Evolutionary conservation across 495 filamentous ascomycete genomes (phyloP).

Genomic region (Lineolata rhizophorae): DNA sequence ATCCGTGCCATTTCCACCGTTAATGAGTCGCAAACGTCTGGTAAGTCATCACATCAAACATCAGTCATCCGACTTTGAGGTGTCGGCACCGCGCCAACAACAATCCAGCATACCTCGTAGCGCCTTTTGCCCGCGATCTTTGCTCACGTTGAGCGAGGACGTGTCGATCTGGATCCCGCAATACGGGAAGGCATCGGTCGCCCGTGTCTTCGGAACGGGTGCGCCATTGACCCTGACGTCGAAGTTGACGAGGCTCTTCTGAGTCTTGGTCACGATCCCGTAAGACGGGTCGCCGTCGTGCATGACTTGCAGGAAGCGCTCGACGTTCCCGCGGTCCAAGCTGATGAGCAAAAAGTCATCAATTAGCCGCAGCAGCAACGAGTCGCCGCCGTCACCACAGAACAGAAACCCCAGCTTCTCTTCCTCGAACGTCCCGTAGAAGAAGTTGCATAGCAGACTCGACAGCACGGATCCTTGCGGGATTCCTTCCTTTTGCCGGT

Average conservation of each 20-base stretch:
- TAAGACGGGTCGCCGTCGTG: slow-evolving; percentile 53
- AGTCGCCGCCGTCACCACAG: slow-evolving; percentile 22
- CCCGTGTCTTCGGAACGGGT: slow-evolving; percentile 28
- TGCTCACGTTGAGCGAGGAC: slow-evolving; percentile 49
- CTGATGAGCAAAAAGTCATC: slow-evolving; percentile 90
- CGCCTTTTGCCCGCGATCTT: slow-evolving; percentile 29
- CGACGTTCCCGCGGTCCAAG: slow-evolving; percentile 36
- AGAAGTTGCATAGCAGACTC: slow-evolving; percentile 73
- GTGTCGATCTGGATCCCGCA: slow-evolving; percentile 64
- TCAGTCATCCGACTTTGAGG: too few species aligned
- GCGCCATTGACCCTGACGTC: slow-evolving; percentile 33
- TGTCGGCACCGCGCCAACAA: too few species aligned
- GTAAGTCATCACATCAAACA: too few species aligned
- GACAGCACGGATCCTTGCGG: slow-evolving; percentile 85
- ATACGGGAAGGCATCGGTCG: slow-evolving; percentile 48
- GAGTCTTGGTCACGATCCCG: slow-evolving; percentile 52
- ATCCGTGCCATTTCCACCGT: slow-evolving; percentile 50
- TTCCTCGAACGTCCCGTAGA: slow-evolving; percentile 71
- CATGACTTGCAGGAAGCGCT: slow-evolving; percentile 56
- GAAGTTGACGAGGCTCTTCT: slow-evolving; percentile 79
- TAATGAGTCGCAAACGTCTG: slow-evolving; percentile 34
- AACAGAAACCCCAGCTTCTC: slow-evolving; percentile 43
- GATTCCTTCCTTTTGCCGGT: slow-evolving; percentile 71
- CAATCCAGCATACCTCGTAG: slow-evolving; percentile 22
- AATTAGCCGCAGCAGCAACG: slow-evolving; percentile 53